Evolutionary conservation across 2,329 filamentous ascomycete species (phyloP), one percentile per base, ranked within the genome.

Genomic region (Exserohilum rostratum): DNA sequence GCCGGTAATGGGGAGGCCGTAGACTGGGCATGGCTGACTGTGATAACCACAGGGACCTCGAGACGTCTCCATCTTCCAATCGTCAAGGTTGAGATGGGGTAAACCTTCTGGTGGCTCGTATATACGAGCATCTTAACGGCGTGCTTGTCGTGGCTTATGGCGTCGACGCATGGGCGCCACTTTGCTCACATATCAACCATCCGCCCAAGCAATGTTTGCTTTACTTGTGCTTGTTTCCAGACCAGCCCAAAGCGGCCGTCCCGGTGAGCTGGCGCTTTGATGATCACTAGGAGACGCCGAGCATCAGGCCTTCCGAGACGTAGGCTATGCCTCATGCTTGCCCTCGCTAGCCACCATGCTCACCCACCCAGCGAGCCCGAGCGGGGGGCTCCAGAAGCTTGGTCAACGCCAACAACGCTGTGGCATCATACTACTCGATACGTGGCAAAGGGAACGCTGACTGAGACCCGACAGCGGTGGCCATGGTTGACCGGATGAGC

Each of bases 1-100:
- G 56, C 62, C 65, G 65, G 64, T 54, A 57, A 57, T 64, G 57
- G 65, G 62, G 62, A 55, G 55, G 50, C 65, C 64, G 62, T 50
- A 55, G 51, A 49, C 51, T 40, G 40, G 48, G 38, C 47, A 54
- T 44, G 25, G 56, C 55, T 60, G 57, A 64, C 60, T 58, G 55
- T 47, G 33, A 52, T 44, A 48, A 53, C 43, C 50, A 53, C 49
- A 55, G 45, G 33, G 39, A 43, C 54, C 22, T 7, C 4, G 11
- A 22, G 65, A 61, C 62, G 52, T 33, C 59, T 60, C 49, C 57
- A 57, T 55, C 50, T 53, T 39, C 30, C 13, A 33, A 15, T 34
- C 9, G 29, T 30, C 37, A 45, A 9, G n/a, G 29, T 37, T 10
- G 20, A 47, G 15, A 20, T n/a, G 6, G 13, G 11, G 15, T 11